Evolutionary conservation across 768 basidiomycete genomes (phyloP).

Genomic region (Amanita brunnescens): DNA sequence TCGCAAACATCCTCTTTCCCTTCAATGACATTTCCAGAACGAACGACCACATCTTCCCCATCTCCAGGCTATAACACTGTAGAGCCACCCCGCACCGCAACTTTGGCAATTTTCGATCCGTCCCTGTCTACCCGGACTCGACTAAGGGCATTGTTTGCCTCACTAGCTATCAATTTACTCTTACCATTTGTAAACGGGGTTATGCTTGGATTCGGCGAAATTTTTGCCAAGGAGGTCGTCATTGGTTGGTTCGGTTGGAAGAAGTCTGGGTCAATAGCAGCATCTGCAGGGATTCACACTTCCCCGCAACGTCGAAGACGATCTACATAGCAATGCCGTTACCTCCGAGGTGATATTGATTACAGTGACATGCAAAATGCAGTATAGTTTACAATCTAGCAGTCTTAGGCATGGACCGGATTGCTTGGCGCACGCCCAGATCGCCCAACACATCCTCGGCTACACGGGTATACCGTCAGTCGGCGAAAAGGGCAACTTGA

Average conservation of each 20-base stretch:
- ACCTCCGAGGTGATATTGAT: not conserved
- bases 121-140: constrained; percentile 61
- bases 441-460: constrained; percentile 79
- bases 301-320: constrained; percentile 7
- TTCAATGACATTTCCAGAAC: constrained; percentile 70
- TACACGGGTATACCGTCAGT: constrained; percentile 12
- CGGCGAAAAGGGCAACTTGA: not conserved
- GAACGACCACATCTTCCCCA: constrained; percentile 42
- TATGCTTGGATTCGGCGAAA: constrained; percentile 95
- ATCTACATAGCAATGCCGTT: not conserved
- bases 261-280: constrained; percentile 26
- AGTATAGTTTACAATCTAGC: constrained; percentile 39
- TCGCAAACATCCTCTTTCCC: constrained; percentile 61
- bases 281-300: constrained; percentile 27
- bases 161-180: constrained; percentile 74
- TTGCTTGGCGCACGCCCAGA: constrained; percentile 74
- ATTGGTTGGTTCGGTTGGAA: constrained; percentile 47
- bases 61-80: constrained; percentile 14
- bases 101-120: constrained; percentile 63
- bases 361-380: constrained; percentile 1
- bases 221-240: constrained; percentile 78
- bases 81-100: constrained; percentile 37
- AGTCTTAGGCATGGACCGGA: constrained; percentile 68
- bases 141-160: constrained; percentile 57
- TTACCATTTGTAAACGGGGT: constrained; percentile 91